phyloP scores from a whole-genome alignment of 129 eudicot species.

The Pulicaria dysenterica region DNA sequence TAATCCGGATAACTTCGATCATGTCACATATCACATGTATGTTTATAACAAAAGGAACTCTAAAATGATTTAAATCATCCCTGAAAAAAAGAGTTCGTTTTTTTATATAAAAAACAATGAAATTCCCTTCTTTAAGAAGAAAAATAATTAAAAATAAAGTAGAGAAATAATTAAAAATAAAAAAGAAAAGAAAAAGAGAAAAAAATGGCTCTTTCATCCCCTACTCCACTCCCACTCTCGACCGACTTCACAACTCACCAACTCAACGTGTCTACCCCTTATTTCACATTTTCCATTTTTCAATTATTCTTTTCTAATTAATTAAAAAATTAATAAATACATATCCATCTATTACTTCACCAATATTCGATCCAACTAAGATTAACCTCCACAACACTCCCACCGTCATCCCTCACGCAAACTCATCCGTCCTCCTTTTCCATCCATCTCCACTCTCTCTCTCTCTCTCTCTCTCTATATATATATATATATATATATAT shows the following conservation, averaged over 20 bases:
- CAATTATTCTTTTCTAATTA: not conserved
- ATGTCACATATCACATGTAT: too few relatives aligned
- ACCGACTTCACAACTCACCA: constrained; percentile 41
- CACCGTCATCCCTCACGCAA: constrained; percentile 78
- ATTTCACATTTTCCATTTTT: not conserved
- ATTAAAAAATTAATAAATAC: not conserved
- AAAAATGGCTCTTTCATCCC: constrained; percentile 33
- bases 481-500: too few relatives aligned
- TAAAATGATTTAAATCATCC: too few relatives aligned
- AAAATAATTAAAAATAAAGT: too few relatives aligned
- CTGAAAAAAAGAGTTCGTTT: too few relatives aligned
- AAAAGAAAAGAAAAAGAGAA: not conserved
- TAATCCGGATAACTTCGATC: too few relatives aligned
- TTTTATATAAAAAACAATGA: too few relatives aligned
- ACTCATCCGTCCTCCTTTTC: not conserved
- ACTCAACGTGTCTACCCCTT: constrained; percentile 39
- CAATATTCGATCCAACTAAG: constrained; percentile 39
- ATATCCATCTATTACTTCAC: not conserved
- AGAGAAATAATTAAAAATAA: not conserved
- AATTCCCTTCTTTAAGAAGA: too few relatives aligned
- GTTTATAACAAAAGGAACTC: too few relatives aligned
- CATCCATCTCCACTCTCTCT: too few relatives aligned
- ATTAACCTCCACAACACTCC: constrained; percentile 52
- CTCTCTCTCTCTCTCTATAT: too few relatives aligned
- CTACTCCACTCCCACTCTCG: constrained; percentile 52